Evolutionary conservation across 192 early-diverging fungal genomes (phyloP), one percentile per base, ranked within the genome.

Genomic region (Funneliformis mosseae): DNA sequence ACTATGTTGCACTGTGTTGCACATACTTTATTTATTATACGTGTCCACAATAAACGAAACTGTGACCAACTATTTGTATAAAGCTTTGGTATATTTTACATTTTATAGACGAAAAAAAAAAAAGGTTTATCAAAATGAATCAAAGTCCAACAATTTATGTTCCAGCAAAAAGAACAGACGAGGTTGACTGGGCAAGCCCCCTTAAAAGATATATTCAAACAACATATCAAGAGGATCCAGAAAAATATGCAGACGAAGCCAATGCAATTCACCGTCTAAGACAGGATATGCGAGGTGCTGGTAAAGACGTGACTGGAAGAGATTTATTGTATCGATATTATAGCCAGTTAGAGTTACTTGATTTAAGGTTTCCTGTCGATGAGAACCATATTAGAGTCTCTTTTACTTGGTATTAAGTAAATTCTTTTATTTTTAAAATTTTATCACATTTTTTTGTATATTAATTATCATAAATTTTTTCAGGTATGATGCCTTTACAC

Each of bases 251-350:
- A 10, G 86, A 87, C 67, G 95, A 97, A 85, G 95, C 95, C 42
- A 92, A 92, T 50, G 87, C 92, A 3, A 90, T 99, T 73, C 92
- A 98, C 84, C 92, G 96, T 74, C 87, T 98, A 80, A 91, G 98
- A 43, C 97, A 98, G 87, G 98, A 99, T 82, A 96, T 94, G 83
- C 94, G 95, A 43, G 97, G 97, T 59, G 96, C 96, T 41, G 96
- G 96, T n/a, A 94, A 94, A 69, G 97, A 98, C 83, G 79, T 92
- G 71, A 98, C 95, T 12, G 98, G 97, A 25, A 85, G 96, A 33
- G 97, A 99, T 84, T 89, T 99, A 50, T 88, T 98, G 25, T 98
- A 97, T 85, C 93, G 96, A 55, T 99, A 99, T 85, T 97, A 96
- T 88, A 95, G 95, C 45, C 98, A 99, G 71, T 85, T 99, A 45